Evolutionary conservation across 2,329 filamentous ascomycete genomes (phyloP).

Genomic region (Diaporthe humulicola): DNA sequence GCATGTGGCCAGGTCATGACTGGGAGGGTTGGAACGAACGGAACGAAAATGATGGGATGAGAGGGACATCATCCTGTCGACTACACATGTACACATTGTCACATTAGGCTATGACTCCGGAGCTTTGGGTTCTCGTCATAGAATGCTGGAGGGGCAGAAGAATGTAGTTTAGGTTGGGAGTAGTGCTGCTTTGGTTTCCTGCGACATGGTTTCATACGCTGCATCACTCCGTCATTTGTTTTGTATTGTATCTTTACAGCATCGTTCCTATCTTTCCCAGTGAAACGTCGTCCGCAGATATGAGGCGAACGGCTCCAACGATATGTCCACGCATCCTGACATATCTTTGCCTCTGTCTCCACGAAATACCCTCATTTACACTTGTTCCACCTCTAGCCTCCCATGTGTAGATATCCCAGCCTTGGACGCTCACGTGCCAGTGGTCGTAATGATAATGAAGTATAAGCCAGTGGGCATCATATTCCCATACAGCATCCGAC

Average conservation of each 20-base stretch:
- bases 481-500: neutral
- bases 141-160: conserved; percentile 58
- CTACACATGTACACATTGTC: conserved; percentile 66
- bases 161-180: conserved; percentile 58
- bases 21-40: conserved; percentile 29
- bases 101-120: conserved; percentile 57
- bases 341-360: neutral
- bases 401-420: neutral
- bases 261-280: neutral
- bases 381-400: neutral
- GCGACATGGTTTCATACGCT: conserved; percentile 38
- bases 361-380: neutral
- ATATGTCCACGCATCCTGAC: too few species aligned
- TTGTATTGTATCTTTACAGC: conserved; percentile 33
- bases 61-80: conserved; percentile 36
- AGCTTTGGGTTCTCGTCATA: conserved; percentile 59
- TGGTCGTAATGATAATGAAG: neutral
- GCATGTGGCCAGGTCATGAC: conserved; percentile 35
- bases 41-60: conserved; percentile 44
- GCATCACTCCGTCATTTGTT: conserved; percentile 37
- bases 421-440: neutral
- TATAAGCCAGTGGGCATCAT: too few species aligned
- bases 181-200: conserved; percentile 43
- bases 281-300: neutral
- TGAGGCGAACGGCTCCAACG: neutral